Percentiles rank a stretch among this genome's conserved stretches.
These are phyloP conservation scores for Brachypodium distachyon DNA, from an alignment of 202 grass and related monocot genomes.

Conservation along the genomic window DNA sequence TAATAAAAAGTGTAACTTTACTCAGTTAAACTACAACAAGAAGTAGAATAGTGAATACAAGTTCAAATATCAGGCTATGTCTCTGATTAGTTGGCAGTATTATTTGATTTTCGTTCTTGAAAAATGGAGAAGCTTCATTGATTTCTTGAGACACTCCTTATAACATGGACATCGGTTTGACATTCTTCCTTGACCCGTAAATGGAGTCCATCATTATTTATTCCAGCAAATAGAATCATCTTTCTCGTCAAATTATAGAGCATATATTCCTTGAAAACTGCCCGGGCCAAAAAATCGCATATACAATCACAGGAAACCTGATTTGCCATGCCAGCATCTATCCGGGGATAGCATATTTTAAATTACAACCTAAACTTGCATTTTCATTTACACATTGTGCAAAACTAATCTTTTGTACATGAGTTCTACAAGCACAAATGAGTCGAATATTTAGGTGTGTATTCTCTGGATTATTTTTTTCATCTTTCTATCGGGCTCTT, in stretches of 20 bases:
- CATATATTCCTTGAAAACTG: conserved; percentile 15
- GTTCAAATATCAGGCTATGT: no score
- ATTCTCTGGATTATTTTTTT: no score
- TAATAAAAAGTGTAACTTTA: no score
- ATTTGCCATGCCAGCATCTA: background rate
- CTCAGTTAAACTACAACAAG: no score
- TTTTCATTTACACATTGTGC: no score
- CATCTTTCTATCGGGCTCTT: no score
- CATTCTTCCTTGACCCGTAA: background rate
- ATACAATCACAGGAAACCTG: background rate
- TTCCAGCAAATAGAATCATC: background rate
- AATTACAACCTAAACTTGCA: no score
- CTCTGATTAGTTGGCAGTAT: no score
- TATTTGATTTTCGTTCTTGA: background rate
- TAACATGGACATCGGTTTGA: background rate
- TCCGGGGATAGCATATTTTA: background rate
- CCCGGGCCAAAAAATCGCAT: background rate
- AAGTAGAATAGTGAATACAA: no score
- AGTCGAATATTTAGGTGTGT: no score
- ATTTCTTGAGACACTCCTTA: background rate
- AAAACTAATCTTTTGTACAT: no score
- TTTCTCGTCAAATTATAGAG: background rate
- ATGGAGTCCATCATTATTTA: background rate
- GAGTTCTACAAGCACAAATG: no score
- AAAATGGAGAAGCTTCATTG: background rate